Percentiles rank a stretch among this genome's conserved stretches.
Evolutionary conservation across 192 early-diverging fungal genomes (phyloP).

Genomic region (Gonapodya prolifera): DNA sequence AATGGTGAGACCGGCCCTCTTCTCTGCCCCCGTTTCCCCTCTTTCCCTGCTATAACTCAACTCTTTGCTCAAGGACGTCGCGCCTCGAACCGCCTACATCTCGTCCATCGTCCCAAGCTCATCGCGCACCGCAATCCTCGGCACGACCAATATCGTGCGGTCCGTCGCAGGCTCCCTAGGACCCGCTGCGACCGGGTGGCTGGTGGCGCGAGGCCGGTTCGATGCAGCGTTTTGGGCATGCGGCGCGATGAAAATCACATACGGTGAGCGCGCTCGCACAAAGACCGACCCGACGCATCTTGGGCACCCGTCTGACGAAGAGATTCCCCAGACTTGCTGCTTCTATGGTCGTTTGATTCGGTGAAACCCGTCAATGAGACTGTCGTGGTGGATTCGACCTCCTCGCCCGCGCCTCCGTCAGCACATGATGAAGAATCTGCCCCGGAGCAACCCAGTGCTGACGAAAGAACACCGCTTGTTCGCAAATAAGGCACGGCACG

Average conservation of each 20-base stretch:
- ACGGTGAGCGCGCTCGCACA: slow-evolving; percentile 1
- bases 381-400: too few relatives aligned
- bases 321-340: neutral
- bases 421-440: too few relatives aligned
- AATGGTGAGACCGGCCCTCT: slow-evolving; percentile 3
- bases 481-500: too few relatives aligned
- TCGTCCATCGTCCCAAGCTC: slow-evolving; percentile 7
- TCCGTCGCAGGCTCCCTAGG: slow-evolving; percentile 10
- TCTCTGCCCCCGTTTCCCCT: neutral
- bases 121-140: slow-evolving; percentile 14
- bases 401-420: too few relatives aligned
- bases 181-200: slow-evolving; percentile 10
- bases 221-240: slow-evolving; percentile 11
- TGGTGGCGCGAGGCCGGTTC: slow-evolving; percentile 9
- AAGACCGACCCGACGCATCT: too few relatives aligned
- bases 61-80: slow-evolving; percentile 9
- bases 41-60: neutral
- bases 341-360: neutral
- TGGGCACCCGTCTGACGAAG: too few relatives aligned
- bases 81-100: slow-evolving; percentile 12
- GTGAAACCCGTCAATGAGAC: neutral
- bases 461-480: too few relatives aligned
- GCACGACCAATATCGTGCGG: slow-evolving; percentile 13
- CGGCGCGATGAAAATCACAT: slow-evolving; percentile 13
- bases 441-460: too few relatives aligned